phyloP scores from a whole-genome alignment of 306 rosid genomes.

The Castanea crenata region DNA sequence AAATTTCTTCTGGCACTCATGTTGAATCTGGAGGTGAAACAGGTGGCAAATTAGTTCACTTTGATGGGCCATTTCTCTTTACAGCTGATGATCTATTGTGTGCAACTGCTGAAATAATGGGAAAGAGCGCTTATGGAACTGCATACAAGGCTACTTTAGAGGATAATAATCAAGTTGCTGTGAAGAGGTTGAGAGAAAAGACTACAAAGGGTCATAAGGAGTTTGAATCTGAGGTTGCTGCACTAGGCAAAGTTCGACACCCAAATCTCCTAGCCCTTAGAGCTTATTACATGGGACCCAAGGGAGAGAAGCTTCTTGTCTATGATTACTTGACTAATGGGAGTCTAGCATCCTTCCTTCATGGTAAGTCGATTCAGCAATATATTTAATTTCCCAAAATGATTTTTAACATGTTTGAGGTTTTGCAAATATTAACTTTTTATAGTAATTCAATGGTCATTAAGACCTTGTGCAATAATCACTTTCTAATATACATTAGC shows the following conservation, averaged over 20 bases:
- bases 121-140: slow-evolving; percentile 84
- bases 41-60: slow-evolving; percentile 74
- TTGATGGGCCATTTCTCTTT: slow-evolving; percentile 87
- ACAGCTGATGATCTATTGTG: slow-evolving; percentile 88
- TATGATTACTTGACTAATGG: slow-evolving; percentile 86
- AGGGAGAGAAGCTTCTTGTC: slow-evolving; percentile 88
- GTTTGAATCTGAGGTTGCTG: slow-evolving; percentile 76
- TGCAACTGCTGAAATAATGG: slow-evolving; percentile 94
- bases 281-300: slow-evolving; percentile 78
- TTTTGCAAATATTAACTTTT: no score
- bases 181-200: slow-evolving; percentile 88
- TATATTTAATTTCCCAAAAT: neutral
- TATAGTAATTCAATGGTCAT: no score
- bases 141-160: slow-evolving; percentile 87
- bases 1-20: slow-evolving; percentile 38
- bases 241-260: slow-evolving; percentile 77
- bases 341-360: slow-evolving; percentile 85
- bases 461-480: no score
- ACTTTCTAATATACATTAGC: neutral
- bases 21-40: slow-evolving; percentile 72
- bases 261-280: slow-evolving; percentile 73
- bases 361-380: slow-evolving; percentile 51
- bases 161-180: slow-evolving; percentile 83
- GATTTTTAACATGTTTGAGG: no score
- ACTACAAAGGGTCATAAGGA: slow-evolving; percentile 80